phyloP scores from a whole-genome alignment of 2,329 filamentous ascomycete genomes.

The Alternaria ventricosa region DNA sequence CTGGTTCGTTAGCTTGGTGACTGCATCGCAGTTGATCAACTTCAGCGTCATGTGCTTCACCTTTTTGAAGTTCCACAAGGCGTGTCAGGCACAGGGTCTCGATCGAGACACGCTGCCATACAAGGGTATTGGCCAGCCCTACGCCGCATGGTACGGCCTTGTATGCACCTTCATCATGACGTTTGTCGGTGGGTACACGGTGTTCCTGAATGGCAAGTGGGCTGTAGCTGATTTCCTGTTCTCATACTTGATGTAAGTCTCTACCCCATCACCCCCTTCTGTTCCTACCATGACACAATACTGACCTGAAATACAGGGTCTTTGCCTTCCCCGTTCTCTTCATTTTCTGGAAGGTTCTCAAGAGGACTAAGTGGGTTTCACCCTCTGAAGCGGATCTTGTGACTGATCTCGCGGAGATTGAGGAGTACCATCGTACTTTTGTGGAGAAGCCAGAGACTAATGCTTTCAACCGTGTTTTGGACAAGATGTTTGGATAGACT shows the following conservation, averaged over 20 bases:
- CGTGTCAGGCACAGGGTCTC: conserved; percentile 72
- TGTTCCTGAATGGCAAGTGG: conserved; percentile 75
- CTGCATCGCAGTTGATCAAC: conserved; percentile 67
- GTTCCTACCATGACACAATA: neutral
- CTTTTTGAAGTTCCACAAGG: conserved; percentile 75
- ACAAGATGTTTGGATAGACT: conserved; percentile 51
- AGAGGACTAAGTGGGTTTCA: conserved; percentile 65
- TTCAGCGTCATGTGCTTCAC: conserved; percentile 67
- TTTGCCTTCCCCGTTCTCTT: conserved; percentile 73
- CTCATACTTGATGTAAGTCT: conserved; percentile 53
- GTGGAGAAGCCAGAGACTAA: conserved; percentile 60
- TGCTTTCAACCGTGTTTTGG: conserved; percentile 50
- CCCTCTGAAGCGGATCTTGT: conserved; percentile 68
- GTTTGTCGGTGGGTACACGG: conserved; percentile 76
- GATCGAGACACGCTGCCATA: conserved; percentile 73
- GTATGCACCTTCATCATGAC: conserved; percentile 71
- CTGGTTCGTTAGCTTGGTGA: conserved; percentile 77
- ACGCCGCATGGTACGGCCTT: conserved; percentile 71
- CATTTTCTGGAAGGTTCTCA: conserved; percentile 73
- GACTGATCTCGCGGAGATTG: conserved; percentile 69
- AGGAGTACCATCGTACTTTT: conserved; percentile 70
- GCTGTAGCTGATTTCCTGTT: conserved; percentile 74
- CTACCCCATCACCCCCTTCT: neutral
- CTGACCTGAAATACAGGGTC: conserved; percentile 60
- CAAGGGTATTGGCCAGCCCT: conserved; percentile 73